Conservation (phyloP, 176 grass and related monocot species). For the Puya raimondii region DNA sequence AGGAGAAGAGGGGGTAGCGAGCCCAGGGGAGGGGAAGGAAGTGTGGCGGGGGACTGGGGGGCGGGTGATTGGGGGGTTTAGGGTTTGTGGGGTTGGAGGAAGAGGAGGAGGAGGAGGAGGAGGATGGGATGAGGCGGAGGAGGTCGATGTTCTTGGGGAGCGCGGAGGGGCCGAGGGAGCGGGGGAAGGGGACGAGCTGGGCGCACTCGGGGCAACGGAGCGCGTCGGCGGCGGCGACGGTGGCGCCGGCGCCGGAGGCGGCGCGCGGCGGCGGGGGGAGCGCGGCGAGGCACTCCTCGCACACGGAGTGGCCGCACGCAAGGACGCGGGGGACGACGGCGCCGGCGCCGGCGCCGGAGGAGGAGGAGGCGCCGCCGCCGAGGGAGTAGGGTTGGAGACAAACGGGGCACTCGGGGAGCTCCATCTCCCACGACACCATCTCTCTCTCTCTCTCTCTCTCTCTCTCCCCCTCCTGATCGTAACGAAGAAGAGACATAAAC, state of each 20-base stretch:
- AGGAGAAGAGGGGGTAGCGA: slow-evolving; percentile 21
- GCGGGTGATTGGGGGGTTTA: neutral
- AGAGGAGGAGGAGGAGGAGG: slow-evolving; percentile 8
- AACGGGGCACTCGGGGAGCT: slow-evolving; percentile 72
- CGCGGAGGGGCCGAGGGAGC: slow-evolving; percentile 43
- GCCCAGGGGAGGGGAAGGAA: slow-evolving; percentile 27
- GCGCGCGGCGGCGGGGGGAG: slow-evolving; percentile 49
- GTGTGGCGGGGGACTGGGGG: neutral
- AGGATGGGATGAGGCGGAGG: slow-evolving; percentile 35
- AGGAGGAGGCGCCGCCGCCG: slow-evolving; percentile 12
- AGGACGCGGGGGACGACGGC: slow-evolving; percentile 57
- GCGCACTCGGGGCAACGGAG: slow-evolving; percentile 80
- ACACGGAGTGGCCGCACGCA: slow-evolving; percentile 78
- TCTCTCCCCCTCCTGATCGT: neutral
- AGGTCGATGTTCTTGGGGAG: slow-evolving; percentile 85
- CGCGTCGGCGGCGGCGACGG: slow-evolving; percentile 31
- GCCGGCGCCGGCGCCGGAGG: slow-evolving; percentile 35
- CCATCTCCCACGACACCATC: slow-evolving; percentile 7
- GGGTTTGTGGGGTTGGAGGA: neutral
- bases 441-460: neutral
- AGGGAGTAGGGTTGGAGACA: slow-evolving; percentile 46
- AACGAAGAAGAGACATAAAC: too few relatives aligned
- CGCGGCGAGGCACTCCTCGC: slow-evolving; percentile 50
- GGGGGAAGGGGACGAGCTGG: slow-evolving; percentile 67
- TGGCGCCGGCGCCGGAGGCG: slow-evolving; percentile 18